Evolutionary conservation across 2,329 filamentous ascomycete species (phyloP), one percentile per base, ranked within the genome.

Genomic region (Botrytis sinoallii): DNA sequence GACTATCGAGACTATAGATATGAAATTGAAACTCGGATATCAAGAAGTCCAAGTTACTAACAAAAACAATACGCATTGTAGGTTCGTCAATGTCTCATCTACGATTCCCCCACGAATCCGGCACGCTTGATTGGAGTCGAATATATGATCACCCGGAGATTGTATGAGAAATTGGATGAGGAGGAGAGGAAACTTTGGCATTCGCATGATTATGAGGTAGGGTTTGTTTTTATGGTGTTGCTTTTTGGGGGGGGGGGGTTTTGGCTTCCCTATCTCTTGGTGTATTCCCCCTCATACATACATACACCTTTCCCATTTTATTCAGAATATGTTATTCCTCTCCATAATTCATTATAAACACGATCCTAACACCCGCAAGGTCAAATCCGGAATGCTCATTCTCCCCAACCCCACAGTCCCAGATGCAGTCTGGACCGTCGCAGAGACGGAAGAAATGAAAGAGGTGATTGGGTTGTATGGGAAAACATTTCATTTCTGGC

Each of bases 401-500:
- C 92, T 95, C 89, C 92, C 68, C 3, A 89, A 71, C 87, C 88
- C 0, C 0, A 78, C 82, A 0, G 82, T 92, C 0, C 90, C 91
- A 0, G 85, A 86, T 38, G 82, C 86, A 0, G 87, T 85, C 0
- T 97, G 93, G 93, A 91, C 96, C 76, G 81, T 86, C 7, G 91
- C 93, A 2, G 94, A 97, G 84, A 93, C 88, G 46, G 86, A 88
- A 65, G 93, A 95, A 82, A 96, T 97, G 93, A 88, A 92, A 75
- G 86, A 94, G 74, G 86, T 96, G 0, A 83, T 93, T 5, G 85
- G 88, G 0, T 81, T 96, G 4, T 97, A 97, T 79, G 94, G 94
- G 16, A 97, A 97, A 81, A 89, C 91, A 1, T 96, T 92, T 81
- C 93, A 97, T 81, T 85, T 96, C 60, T 97, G 94, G 94, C 93